Evolutionary conservation across 441 rosid species (phyloP).

Genomic region (Erysimum pusillum): DNA sequence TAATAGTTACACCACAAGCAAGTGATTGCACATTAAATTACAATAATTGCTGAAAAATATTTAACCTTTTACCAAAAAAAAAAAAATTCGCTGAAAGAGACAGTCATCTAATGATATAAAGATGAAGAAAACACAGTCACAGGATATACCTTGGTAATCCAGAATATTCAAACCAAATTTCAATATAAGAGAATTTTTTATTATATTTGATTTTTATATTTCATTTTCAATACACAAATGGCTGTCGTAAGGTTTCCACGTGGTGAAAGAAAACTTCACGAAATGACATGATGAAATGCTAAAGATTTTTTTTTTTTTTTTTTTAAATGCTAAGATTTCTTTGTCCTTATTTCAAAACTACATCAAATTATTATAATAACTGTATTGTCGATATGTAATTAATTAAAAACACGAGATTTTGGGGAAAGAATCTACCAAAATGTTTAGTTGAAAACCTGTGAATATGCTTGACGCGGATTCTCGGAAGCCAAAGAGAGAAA

Average conservation of each 20-base stretch:
- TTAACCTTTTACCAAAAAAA: no score
- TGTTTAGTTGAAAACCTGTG: conserved; percentile 3
- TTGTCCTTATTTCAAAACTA: background rate
- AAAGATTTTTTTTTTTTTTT: no score
- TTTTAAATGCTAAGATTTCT: background rate
- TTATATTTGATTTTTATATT: background rate
- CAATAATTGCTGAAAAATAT: conserved; percentile 23
- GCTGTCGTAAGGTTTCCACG: conserved; percentile 22
- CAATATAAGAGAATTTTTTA: background rate
- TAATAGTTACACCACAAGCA: conserved; percentile 13
- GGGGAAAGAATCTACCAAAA: background rate
- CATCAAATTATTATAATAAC: background rate
- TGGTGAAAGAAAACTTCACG: conserved; percentile 19
- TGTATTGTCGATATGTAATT: background rate
- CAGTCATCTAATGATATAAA: conserved; percentile 16
- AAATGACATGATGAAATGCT: background rate
- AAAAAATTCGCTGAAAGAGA: no score
- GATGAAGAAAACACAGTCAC: conserved; percentile 18
- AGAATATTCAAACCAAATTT: conserved; percentile 33
- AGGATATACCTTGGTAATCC: conserved; percentile 33
- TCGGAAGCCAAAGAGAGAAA: background rate
- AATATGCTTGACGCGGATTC: conserved; percentile 17
- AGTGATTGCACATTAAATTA: conserved; percentile 6
- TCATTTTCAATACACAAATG: background rate
- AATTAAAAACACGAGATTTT: background rate